Percentiles rank a stretch among this genome's conserved stretches.
These are phyloP conservation scores for Pseudonitzschia delicatissima DNA, from an alignment of 108 stramenopile genomes.

Conservation along the genomic window DNA sequence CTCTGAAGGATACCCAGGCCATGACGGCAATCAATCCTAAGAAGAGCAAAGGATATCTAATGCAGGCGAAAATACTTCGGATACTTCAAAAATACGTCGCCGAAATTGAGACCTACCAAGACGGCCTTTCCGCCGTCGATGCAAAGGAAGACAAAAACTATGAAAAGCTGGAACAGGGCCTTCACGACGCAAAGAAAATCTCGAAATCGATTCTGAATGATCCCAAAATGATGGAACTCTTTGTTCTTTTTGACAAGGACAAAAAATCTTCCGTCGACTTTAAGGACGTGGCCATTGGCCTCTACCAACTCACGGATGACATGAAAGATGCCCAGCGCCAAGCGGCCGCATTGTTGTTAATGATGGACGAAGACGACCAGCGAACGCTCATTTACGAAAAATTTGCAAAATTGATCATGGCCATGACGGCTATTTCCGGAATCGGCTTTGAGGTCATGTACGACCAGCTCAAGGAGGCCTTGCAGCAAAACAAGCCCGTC, in stretches of 20 bases:
- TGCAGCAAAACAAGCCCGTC: neutral
- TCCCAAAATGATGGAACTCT: constrained; percentile 36
- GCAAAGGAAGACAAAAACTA: constrained; percentile 7
- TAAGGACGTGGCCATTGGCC: constrained; percentile 44
- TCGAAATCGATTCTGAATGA: constrained; percentile 35
- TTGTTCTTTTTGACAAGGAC: constrained; percentile 45
- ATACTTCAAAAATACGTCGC: constrained; percentile 21
- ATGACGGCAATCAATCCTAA: constrained; percentile 22
- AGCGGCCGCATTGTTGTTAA: constrained; percentile 29
- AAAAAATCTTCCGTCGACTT: constrained; percentile 33
- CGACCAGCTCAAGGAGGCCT: constrained; percentile 27
- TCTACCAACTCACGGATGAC: constrained; percentile 36
- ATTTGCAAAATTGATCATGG: constrained; percentile 40
- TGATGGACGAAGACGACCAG: constrained; percentile 42
- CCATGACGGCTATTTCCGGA: constrained; percentile 28
- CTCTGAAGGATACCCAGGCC: constrained; percentile 32
- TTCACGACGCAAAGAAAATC: constrained; percentile 7
- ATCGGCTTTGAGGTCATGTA: constrained; percentile 38
- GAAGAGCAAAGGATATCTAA: constrained; percentile 23
- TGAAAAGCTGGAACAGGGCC: neutral
- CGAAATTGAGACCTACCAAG: constrained; percentile 30
- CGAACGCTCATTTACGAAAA: constrained; percentile 31
- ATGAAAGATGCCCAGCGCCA: constrained; percentile 39
- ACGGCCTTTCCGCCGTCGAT: constrained; percentile 21
- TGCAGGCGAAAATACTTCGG: constrained; percentile 26